Evolutionary conservation across 768 basidiomycete species (phyloP), one percentile per base, ranked within the genome.

Genomic region (Rhizopogon vulgaris): DNA sequence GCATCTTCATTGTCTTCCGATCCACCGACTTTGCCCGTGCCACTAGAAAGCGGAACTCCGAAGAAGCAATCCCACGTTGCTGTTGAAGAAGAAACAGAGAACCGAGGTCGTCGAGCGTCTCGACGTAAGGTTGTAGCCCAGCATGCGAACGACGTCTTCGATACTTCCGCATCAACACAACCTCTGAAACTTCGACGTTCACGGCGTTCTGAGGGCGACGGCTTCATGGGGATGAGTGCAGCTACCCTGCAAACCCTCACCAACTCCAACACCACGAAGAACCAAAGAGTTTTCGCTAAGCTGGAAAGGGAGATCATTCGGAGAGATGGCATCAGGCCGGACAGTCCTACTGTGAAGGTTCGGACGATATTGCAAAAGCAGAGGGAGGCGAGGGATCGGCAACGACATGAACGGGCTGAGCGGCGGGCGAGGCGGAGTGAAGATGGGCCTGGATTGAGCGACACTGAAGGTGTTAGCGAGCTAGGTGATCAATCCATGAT

Each of bases 281-380:
- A 92, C 59, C 87, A 92, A 69, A 71, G 75, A 45, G 87, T 84
- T 45, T 57, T 79, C 22, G 72, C 78, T 5, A 77, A 75, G 55
- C 66, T 92, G 37, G 81, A 86, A 64, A 88, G 78, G 34, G 80
- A 87, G 64, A 76, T 91, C 17, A 70, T 92, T 28, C 75, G 82
- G 43, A 87, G 78, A 65, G 77, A 82, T 39, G 89, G 90, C 27
- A 63, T 69, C 34, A 73, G 90, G 49, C 90, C 90, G 9, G 87
- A 85, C 56, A 92, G 89, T 60, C 90, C 90, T 6, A 76, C 73
- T n/a, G 80, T 87, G 47, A 88, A 87, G 65, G 76, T 85, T 41
- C 77, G 78, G 59, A 88, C 86, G 2, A 74, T 82, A 45, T 63
- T 77, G 9, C 85, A 91, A 69, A 78, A 82, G 57, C 75, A 84